phyloP scores from a whole-genome alignment of 345 rosid genomes.

The Crucihimalaya himalaica region DNA sequence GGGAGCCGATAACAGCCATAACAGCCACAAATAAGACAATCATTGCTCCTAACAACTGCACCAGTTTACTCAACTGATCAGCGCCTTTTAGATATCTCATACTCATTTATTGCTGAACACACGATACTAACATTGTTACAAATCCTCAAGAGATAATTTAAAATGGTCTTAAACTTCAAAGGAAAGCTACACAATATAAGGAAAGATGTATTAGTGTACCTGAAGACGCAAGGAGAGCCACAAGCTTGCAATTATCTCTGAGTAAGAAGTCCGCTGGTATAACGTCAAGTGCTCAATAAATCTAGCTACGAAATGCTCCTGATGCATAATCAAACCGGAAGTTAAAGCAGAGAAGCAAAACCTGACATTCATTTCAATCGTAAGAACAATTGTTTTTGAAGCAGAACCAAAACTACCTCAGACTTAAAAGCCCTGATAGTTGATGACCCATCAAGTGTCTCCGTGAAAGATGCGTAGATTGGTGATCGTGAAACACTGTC shows the following conservation, averaged over 20 bases:
- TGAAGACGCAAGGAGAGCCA: slow-evolving; percentile 99
- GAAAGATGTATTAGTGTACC: slow-evolving; percentile 46
- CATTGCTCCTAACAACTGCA: slow-evolving; percentile 77
- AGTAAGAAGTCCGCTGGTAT: slow-evolving; percentile 82
- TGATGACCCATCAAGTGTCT: slow-evolving; percentile 89
- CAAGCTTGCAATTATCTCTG: slow-evolving; percentile 80
- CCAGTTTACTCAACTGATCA: slow-evolving; percentile 25
- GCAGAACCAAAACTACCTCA: slow-evolving; percentile 54
- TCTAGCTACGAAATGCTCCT: slow-evolving; percentile 64
- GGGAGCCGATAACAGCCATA: slow-evolving; percentile 78
- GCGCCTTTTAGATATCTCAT: background rate
- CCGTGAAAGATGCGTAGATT: slow-evolving; percentile 83
- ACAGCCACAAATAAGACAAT: slow-evolving; percentile 72
- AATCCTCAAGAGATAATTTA: background rate
- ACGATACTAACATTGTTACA: background rate
- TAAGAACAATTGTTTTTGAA: background rate
- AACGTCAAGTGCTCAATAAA: slow-evolving; percentile 59
- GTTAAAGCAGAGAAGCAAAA: background rate
- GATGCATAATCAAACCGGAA: slow-evolving; percentile 10
- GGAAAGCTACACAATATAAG: background rate
- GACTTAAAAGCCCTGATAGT: slow-evolving; percentile 87
- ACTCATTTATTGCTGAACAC: background rate
- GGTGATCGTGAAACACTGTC: slow-evolving; percentile 97
- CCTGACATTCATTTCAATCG: slow-evolving; percentile 6
- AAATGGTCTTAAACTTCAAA: slow-evolving; percentile 16